A percentile compares a stretch with the other conserved stretches of the same genome.
phyloP scores from a whole-genome alignment of 2,329 filamentous ascomycete species.

The Coniochaeta prunicola region DNA sequence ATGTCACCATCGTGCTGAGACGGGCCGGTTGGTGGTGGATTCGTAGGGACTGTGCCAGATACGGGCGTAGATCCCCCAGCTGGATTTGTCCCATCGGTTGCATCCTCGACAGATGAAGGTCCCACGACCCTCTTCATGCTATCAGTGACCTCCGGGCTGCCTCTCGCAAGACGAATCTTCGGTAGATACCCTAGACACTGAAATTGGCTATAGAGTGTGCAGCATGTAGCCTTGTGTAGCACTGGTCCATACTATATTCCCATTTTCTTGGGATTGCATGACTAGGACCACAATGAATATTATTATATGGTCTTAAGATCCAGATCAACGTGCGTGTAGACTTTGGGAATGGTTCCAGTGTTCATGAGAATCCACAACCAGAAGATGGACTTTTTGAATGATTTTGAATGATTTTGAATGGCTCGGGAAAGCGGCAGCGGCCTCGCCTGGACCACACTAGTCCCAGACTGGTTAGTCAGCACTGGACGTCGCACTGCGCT shows the following conservation, averaged over 20 bases:
- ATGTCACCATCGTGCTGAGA: background rate
- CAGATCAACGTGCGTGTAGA: no score
- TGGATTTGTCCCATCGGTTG: background rate
- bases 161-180: background rate
- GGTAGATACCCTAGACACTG: background rate
- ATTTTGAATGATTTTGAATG: background rate
- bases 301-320: no score
- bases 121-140: background rate
- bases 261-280: background rate
- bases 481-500: background rate
- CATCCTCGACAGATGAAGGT: background rate
- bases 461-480: background rate
- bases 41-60: background rate
- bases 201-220: background rate
- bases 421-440: constrained; percentile 1
- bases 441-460: background rate
- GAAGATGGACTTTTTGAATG: background rate
- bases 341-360: no score
- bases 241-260: background rate
- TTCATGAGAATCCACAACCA: no score
- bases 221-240: background rate
- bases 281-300: no score
- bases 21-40: background rate
- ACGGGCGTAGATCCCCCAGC: background rate
- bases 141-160: background rate